Conservation (phyloP, 495 filamentous ascomycete genomes). For the Penicillium parvum region DNA sequence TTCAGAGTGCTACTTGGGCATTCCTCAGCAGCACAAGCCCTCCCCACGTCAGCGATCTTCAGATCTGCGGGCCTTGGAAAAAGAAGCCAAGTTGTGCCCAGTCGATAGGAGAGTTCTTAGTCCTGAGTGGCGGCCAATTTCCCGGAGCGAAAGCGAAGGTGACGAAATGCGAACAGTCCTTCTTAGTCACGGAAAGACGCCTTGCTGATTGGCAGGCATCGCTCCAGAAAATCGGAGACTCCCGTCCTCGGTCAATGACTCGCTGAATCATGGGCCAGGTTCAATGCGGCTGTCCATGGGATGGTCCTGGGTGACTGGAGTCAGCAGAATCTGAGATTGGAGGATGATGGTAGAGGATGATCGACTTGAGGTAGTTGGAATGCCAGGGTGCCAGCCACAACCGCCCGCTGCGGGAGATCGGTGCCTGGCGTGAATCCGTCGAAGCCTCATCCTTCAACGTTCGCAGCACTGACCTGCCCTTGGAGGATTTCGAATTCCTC, state of each 20-base stretch:
- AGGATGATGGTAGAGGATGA: too few relatives aligned
- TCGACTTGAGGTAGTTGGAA: too few relatives aligned
- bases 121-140: too few relatives aligned
- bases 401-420: slow-evolving; percentile 21
- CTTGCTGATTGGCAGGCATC: slow-evolving; percentile 4
- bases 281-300: neutral
- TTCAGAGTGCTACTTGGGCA: neutral
- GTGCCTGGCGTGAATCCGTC: too few relatives aligned
- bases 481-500: too few relatives aligned
- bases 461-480: too few relatives aligned
- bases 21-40: neutral
- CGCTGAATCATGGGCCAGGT: neutral
- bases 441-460: too few relatives aligned
- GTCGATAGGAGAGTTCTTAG: too few relatives aligned
- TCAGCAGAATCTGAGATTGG: neutral
- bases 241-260: slow-evolving; percentile 7
- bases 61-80: slow-evolving; percentile 23
- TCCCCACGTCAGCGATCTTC: slow-evolving; percentile 32
- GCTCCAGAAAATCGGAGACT: slow-evolving; percentile 9
- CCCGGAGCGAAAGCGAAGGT: too few relatives aligned
- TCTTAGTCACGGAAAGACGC: slow-evolving; percentile 10
- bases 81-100: slow-evolving; percentile 9
- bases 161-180: slow-evolving; percentile 29
- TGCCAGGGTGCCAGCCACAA: slow-evolving; percentile 15
- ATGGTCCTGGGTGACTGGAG: neutral